Base-by-base conservation (phyloP, 306 rosid species). In the Styphnolobium japonicum region DNA sequence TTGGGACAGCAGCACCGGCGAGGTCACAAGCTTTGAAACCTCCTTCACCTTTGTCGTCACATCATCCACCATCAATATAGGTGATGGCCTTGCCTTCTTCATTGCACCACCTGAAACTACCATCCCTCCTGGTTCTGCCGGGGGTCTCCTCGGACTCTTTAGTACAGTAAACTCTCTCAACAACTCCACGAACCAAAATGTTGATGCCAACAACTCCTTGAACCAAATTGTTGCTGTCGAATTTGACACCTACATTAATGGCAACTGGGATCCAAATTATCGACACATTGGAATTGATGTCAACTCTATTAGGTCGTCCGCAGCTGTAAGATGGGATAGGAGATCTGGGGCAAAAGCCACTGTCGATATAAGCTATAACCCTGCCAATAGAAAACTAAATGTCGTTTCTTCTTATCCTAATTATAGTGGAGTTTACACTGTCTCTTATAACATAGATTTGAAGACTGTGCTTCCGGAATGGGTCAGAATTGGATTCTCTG, bases 61-160 rank as follows among this genome's bases (percentile, higher is more conserved):
- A n/a, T n/a, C n/a, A n/a, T n/a, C n/a, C n/a, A n/a, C n/a, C n/a
- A n/a, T n/a, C n/a, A n/a, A n/a, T n/a, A n/a, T n/a, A n/a, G n/a
- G n/a, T n/a, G 57, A 51, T n/a, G 85, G 81, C 16, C 40, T 75
- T 10, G 40, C 85, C 8, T 75, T 81, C 72, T 81, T 75, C 60
- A 7, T 81, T 16, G 76, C 81, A 4, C 70, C 81, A 4, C 12
- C 12, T 7, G 66, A 29, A 0, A 34, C 64, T 6, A 7, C 19
- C 0, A 48, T 57, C 31, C 85, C 73, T 0, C 10, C 34, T 2
- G 22, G 58, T 6, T 75, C 81, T 0, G 4, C 5, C 7, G 85
- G 77, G 1, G 72, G 73, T 2, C 16, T 5, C 34, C 81, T 81
- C 8, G 85, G 77, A 9, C 34, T 81, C 4, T 81, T 75, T 60